Evolutionary conservation across 352 stramenopile species (phyloP), one percentile per base, ranked within the genome.

Genomic region (Pelagophyceae sp.): DNA sequence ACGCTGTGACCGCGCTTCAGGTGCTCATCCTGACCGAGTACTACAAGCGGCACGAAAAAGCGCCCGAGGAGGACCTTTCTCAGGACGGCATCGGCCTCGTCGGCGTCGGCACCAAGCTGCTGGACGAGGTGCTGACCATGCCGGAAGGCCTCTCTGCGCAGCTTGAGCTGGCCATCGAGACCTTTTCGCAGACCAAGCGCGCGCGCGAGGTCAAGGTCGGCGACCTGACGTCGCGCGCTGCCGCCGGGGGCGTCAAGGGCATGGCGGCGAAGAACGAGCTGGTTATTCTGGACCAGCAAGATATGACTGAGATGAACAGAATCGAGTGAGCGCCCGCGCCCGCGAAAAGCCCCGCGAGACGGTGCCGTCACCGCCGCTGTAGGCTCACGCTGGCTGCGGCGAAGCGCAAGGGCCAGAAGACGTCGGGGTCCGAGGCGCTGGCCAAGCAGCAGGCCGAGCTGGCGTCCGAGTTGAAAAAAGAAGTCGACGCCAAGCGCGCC

Each of bases 81-180:
- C 60, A 79, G 27, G 75, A 80, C 29, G 78, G 80, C 35, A 63
- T 83, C 38, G 80, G 80, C 40, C 25, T 83, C 33, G 45, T 38
- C 5, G 80, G 79, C 38, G 77, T 82, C 31, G 80, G 80, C 33
- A 31, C 72, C 31, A 71, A 79, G 37, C 70, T 83, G 32, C 64
- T 83, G 19, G 63, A 81, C 51, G 80, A 82, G 76, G 63, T 83
- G 25, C 82, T 83, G 45, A 79, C 38, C 37, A 70, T 83, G 65
- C 78, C 78, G 2, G 32, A 74, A 38, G 80, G 79, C 33, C 25
- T 83, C n/a, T 58, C 69, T 37, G 29, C 60, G 51, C 50, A 83
- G 37, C 75, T 83, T 25, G 77, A 83, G 76, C 38, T 32, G 2
- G 67, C 67, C 15, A 17, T 74, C 35, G 67, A 74, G 67, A 15